These are phyloP conservation scores for Chrysoporthe cubensis DNA, from an alignment of 2,329 filamentous ascomycete species.

Conservation along the genomic window DNA sequence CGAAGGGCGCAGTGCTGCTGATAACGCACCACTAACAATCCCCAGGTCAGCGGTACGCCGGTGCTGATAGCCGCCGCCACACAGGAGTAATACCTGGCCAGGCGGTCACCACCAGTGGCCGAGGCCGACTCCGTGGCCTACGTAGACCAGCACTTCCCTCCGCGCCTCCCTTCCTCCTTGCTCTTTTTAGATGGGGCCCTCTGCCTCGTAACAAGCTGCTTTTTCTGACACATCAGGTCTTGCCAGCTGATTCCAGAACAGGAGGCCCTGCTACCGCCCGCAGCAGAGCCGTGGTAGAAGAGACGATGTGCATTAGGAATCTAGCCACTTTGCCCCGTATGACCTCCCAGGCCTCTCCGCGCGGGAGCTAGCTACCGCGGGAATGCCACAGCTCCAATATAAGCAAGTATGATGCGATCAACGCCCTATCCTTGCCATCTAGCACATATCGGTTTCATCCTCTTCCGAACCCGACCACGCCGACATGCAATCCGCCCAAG, in stretches of 20 bases:
- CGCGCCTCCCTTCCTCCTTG: background rate
- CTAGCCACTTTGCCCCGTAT: background rate
- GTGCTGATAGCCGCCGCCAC: background rate
- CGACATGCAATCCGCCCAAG: background rate
- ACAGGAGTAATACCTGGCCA: background rate
- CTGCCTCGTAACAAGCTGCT: background rate
- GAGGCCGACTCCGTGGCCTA: background rate
- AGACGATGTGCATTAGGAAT: background rate
- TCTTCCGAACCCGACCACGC: background rate
- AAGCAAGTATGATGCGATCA: background rate
- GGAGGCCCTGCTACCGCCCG: background rate
- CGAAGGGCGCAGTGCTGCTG: slow-evolving; percentile 18
- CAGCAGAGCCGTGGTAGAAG: too few species aligned
- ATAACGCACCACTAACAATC: slow-evolving; percentile 18
- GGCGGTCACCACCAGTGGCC: background rate
- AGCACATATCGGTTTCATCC: background rate
- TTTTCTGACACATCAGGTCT: slow-evolving; percentile 1
- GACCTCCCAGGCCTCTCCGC: background rate
- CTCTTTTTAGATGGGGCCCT: too few species aligned
- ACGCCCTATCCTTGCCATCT: background rate
- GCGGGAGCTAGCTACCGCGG: background rate
- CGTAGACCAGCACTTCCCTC: background rate
- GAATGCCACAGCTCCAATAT: background rate
- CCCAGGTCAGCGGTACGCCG: background rate
- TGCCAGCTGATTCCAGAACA: background rate